These are phyloP conservation scores for Stipa capillata DNA, from an alignment of 176 grass and related monocot genomes.

Conservation along the genomic window DNA sequence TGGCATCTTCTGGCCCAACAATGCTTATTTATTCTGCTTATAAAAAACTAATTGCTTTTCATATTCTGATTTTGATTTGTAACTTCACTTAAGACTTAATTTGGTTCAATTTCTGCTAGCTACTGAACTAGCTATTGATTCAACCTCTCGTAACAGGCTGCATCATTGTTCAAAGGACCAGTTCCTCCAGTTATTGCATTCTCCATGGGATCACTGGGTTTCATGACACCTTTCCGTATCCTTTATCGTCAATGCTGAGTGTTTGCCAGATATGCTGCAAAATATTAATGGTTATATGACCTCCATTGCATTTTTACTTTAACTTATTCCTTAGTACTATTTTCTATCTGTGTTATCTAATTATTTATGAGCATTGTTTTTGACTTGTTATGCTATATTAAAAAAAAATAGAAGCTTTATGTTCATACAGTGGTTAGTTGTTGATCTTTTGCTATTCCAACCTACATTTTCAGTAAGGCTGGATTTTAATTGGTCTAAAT, in stretches of 20 bases:
- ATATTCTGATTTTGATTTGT: background rate
- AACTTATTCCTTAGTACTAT: background rate
- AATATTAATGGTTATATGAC: background rate
- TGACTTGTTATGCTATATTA: background rate
- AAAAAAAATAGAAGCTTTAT: background rate
- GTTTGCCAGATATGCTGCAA: background rate
- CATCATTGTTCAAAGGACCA: conserved; percentile 96
- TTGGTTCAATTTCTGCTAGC: background rate
- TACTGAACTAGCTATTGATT: conserved; percentile 12
- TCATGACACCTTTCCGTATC: conserved; percentile 99
- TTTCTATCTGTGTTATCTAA: background rate
- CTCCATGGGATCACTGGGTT: conserved; percentile 85
- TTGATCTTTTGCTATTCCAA: background rate
- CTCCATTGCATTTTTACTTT: background rate
- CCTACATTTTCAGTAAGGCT: background rate
- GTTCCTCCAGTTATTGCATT: conserved; percentile 95
- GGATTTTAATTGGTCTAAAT: background rate
- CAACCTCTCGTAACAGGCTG: conserved; percentile 50
- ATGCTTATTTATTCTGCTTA: background rate
- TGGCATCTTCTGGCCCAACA: background rate
- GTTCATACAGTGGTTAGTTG: background rate
- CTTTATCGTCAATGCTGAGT: conserved; percentile 11
- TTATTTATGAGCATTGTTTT: background rate
- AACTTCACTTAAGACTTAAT: background rate
- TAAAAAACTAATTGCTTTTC: background rate